Percentiles rank a stretch among this genome's conserved stretches.
Evolutionary conservation across 352 stramenopile genomes (phyloP).

Genomic region (Pythium pyrilobum): DNA sequence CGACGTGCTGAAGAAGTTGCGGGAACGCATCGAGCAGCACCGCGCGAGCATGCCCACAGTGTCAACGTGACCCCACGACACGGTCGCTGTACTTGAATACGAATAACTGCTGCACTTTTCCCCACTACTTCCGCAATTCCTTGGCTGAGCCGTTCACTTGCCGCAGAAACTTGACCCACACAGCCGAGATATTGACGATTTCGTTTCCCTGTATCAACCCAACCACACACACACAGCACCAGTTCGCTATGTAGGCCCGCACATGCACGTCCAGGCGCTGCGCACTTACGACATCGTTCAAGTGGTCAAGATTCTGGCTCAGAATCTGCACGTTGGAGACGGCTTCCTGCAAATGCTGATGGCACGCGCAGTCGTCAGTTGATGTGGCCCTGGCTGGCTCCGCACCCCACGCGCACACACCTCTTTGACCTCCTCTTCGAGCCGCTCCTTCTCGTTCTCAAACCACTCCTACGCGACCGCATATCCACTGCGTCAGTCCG

Average conservation of each 20-base stretch:
- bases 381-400: neutral
- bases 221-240: neutral
- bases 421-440: conserved; percentile 73
- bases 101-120: conserved; percentile 17
- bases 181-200: conserved; percentile 62
- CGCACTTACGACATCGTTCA: conserved; percentile 71
- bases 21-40: conserved; percentile 32
- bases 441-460: conserved; percentile 51
- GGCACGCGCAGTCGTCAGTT: neutral
- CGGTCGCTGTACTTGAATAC: neutral
- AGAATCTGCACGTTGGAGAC: conserved; percentile 80
- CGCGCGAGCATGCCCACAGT: conserved; percentile 17
- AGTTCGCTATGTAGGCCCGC: no score
- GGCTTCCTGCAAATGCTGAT: conserved; percentile 72
- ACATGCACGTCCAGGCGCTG: no score
- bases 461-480: conserved; percentile 48
- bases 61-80: neutral
- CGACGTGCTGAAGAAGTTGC: conserved; percentile 44
- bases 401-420: no score
- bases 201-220: conserved; percentile 44
- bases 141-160: conserved; percentile 34
- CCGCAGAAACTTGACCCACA: conserved; percentile 68
- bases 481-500: neutral
- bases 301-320: conserved; percentile 75
- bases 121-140: conserved; percentile 34